These are phyloP conservation scores for Hypoxylon sp. DNA, from an alignment of 2,329 filamentous ascomycete genomes.

Conservation along the genomic window DNA sequence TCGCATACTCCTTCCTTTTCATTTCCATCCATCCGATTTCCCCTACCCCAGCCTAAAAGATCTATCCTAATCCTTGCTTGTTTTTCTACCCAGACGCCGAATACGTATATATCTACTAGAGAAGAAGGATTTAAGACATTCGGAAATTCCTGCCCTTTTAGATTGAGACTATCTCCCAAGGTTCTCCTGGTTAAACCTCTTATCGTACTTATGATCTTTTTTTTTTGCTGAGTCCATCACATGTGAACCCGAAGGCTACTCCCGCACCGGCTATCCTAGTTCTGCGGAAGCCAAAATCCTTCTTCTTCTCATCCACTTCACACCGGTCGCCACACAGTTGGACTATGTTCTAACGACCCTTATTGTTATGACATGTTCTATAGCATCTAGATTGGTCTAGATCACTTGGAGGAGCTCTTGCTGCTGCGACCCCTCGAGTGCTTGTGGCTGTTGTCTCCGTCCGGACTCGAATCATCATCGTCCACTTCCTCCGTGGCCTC, in stretches of 20 bases:
- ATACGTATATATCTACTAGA: not conserved
- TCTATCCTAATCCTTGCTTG: slow-evolving; percentile 17
- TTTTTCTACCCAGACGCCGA: slow-evolving; percentile 9
- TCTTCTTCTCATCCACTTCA: slow-evolving; percentile 1
- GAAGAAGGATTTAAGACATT: slow-evolving; percentile 34
- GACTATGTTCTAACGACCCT: not conserved
- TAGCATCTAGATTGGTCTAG: slow-evolving; percentile 1
- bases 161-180: not conserved
- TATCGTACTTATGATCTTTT: not conserved
- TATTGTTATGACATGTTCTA: not conserved
- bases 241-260: not conserved
- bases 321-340: not conserved
- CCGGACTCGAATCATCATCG: slow-evolving; percentile 28
- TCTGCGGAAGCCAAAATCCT: not conserved
- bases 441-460: slow-evolving; percentile 6
- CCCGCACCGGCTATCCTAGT: not conserved
- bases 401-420: slow-evolving; percentile 37
- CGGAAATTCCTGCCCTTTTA: slow-evolving; percentile 17
- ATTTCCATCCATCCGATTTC: slow-evolving; percentile 2
- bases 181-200: not conserved
- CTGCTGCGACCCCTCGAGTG: slow-evolving; percentile 24
- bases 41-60: slow-evolving; percentile 6
- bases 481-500: slow-evolving; percentile 18
- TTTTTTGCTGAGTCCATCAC: not conserved
- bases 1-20: slow-evolving; percentile 13